A percentile compares a stretch with the other conserved stretches of the same genome.
These are phyloP conservation scores for Zalaria obscura DNA, from an alignment of 2,329 filamentous ascomycete species.

Conservation along the genomic window DNA sequence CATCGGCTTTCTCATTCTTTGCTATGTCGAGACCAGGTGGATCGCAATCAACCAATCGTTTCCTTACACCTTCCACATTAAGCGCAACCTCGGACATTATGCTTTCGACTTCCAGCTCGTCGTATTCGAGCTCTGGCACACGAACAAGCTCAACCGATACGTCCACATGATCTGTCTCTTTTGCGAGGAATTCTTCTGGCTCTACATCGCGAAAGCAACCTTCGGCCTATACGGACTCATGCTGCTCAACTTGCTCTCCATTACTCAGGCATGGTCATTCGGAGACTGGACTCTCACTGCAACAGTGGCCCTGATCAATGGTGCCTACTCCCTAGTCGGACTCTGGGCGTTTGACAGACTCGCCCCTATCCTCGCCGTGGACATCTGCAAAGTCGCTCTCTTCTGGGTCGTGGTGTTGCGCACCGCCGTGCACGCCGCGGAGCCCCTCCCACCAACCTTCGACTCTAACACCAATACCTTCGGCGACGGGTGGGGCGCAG, in stretches of 20 bases:
- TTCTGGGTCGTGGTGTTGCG: conserved; percentile 5
- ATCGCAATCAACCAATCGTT: conserved; percentile 6
- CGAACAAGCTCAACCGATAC: conserved; percentile 6
- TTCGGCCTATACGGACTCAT: conserved; percentile 3
- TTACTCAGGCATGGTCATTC: conserved; percentile 3
- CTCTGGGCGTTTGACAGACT: conserved; percentile 1
- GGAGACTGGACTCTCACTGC: conserved; percentile 1
- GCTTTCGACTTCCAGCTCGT: conserved; percentile 4
- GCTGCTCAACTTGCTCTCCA: conserved; percentile 1
- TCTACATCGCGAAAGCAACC: conserved; percentile 2
- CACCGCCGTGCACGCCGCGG: conserved; percentile 5
- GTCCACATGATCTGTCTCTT: conserved; percentile 5
- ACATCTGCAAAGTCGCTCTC: conserved; percentile 3
- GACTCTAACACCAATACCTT: conserved; percentile 1
- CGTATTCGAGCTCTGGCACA: conserved; percentile 5
- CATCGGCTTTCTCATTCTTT: conserved; percentile 5
- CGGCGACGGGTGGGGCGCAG: conserved; percentile 2
- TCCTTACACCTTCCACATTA: conserved; percentile 5
- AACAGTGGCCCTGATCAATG: neutral
- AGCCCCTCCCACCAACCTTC: conserved; percentile 3
- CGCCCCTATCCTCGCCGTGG: neutral
- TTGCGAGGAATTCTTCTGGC: conserved; percentile 4
- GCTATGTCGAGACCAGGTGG: conserved; percentile 5
- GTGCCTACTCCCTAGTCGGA: conserved; percentile 3
- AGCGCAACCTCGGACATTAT: conserved; percentile 3